Evolutionary conservation across 1,284 basidiomycete genomes (phyloP), one percentile per base, ranked within the genome.

Genomic region (Apiotrichum gamsii): DNA sequence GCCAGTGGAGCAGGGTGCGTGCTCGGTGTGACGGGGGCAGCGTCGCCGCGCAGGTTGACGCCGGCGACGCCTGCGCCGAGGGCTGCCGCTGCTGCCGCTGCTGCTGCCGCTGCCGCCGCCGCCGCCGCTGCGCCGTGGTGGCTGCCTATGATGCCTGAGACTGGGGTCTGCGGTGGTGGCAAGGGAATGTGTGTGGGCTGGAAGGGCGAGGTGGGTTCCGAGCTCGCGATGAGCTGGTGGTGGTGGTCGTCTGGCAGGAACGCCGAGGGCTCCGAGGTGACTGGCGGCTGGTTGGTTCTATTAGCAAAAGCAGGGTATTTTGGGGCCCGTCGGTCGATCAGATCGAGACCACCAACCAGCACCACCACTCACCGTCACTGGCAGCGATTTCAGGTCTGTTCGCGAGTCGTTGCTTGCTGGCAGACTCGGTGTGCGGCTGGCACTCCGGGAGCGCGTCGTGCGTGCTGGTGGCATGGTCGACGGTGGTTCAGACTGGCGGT

Each of bases 291-390:
- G 34, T 9, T 8, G 13, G 14, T 19, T 8, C 15, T 8, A 16
- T 11, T 23, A 13, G 18, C 4, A 23, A 21, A 6, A 10, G 32
- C 6, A 18, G 32, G 5, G 5, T 8, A 14, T 3, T 8, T 13
- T 5, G 3, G 9, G 14, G 13, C 16, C 10, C 5, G 18, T 8
- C 19, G 33, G 10, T 28, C n/a, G n/a, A n/a, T n/a, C n/a, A n/a
- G n/a, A n/a, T n/a, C n/a, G n/a, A n/a, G n/a, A n/a, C n/a, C n/a
- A n/a, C n/a, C n/a, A n/a, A n/a, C n/a, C n/a, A n/a, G 11, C 11
- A 6, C 25, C 25, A 28, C 25, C 11, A 54, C 53, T 54, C 36
- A 54, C 53, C 28, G 53, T 54, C 9, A 51, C 44, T 23, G 53
- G 53, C 23, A 54, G 13, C 9, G 45, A 48, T 30, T 54, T 54